Conservation (phyloP, 192 early-diverging fungal genomes). For the Coemansia sp. region DNA sequence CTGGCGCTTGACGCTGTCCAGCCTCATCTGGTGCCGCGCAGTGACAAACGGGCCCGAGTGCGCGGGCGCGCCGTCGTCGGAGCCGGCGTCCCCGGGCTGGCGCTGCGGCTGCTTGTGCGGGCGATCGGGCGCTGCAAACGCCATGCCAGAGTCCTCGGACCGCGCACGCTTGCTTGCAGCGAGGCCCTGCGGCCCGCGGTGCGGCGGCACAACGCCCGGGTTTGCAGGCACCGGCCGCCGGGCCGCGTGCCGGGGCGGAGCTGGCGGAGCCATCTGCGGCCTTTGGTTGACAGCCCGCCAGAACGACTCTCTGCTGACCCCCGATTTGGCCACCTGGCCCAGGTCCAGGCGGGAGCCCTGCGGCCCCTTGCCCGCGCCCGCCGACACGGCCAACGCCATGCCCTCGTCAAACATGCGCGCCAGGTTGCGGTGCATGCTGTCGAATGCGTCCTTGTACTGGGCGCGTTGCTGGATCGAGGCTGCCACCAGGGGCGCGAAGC, state of each 20-base stretch:
- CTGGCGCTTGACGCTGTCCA: constrained; percentile 30
- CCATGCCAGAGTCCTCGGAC: constrained; percentile 8
- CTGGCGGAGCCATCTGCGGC: too few relatives aligned
- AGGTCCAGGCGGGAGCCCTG: neutral
- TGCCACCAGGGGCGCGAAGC: neutral
- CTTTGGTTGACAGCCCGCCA: neutral
- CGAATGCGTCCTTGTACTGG: constrained; percentile 2
- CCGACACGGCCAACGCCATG: too few relatives aligned
- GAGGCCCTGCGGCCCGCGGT: neutral
- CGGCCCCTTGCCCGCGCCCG: neutral
- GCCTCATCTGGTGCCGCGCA: constrained; percentile 28
- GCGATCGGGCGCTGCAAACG: too few relatives aligned
- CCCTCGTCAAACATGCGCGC: neutral
- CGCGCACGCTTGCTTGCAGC: constrained; percentile 13
- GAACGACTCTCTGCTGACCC: neutral
- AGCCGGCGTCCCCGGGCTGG: too few relatives aligned
- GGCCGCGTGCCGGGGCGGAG: neutral
- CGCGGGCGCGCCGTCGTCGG: too few relatives aligned
- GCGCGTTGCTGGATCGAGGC: neutral
- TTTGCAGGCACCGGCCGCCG: neutral
- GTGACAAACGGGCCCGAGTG: constrained; percentile 21
- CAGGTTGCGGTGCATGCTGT: neutral
- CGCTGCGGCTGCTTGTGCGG: too few relatives aligned
- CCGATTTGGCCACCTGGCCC: neutral
- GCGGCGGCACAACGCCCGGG: neutral